Base-by-base conservation (phyloP, 495 filamentous ascomycete species). In the Penicillium malachiteum region DNA sequence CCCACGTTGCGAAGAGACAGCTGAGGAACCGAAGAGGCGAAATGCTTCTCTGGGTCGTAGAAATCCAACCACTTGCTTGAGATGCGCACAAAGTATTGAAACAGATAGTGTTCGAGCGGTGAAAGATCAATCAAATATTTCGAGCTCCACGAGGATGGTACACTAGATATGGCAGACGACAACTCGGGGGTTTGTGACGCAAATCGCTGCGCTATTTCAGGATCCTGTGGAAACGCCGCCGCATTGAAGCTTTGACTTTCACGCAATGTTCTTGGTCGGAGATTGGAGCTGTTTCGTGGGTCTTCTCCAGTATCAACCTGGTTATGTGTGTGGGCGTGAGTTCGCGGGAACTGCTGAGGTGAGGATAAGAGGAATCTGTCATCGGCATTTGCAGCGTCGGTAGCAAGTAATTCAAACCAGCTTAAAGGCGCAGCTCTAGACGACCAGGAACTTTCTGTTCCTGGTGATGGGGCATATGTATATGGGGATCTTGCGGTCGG, bases 361-460 rank as follows among this genome's bases (percentile, higher is more conserved):
- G 68, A 60, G 0, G 68, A 68, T 13, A 70, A 44, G 6, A 64
- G 26, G 26, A 70, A 68, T 11, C 60, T 50, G 6, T 55, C 57
- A 32, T 70, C 57, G 17, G 62, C 60, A 50, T 66, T 68, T 3
- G 59, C 68, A 12, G 68, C 68, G 50, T 70, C 68, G 3, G 56
- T 63, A 1, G 68, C 68, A 11, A 70, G 34, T 0, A 70, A 47
- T 49, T 70, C 68, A 33, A 70, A 70, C 68, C 65, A 70, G 42
- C 68, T 68, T 9, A 68, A 44, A 4, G 68, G 65, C 10, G 65
- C 68, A 6, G 48, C 48, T 52, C 62, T 51, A 0, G 60, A 59
- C 4, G 58, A 52, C 2, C 39, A 56, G 3, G 65, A 60, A 9
- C 55, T 64, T 16, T 70, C 68, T 3, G 65, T 68, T 14, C 52